phyloP scores from a whole-genome alignment of 345 rosid genomes.

The Rhodamnia rubescens region DNA sequence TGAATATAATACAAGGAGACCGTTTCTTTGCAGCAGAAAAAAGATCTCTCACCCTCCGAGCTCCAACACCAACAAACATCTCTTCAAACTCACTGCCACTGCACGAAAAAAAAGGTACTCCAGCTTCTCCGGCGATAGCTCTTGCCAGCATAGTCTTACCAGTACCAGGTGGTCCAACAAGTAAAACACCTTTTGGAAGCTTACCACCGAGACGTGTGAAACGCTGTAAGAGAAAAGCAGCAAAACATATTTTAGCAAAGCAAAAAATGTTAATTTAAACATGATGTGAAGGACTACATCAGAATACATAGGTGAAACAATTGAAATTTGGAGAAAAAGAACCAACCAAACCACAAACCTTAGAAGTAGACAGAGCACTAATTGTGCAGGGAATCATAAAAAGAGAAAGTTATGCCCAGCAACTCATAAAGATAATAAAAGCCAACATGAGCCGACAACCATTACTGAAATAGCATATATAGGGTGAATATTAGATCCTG shows the following conservation, averaged over 20 bases:
- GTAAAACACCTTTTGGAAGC: constrained; percentile 96
- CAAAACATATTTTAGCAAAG: neutral
- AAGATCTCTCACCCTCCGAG: constrained; percentile 93
- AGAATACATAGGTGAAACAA: neutral
- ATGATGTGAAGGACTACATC: neutral
- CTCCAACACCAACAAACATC: constrained; percentile 99
- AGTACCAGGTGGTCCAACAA: constrained; percentile 96
- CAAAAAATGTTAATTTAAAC: neutral
- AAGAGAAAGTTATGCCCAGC: neutral
- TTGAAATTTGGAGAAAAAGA: neutral
- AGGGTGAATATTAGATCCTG: neutral
- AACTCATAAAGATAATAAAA: neutral
- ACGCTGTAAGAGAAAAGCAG: constrained; percentile 40
- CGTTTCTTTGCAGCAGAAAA: constrained; percentile 99
- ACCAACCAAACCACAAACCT: neutral
- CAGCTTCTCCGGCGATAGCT: constrained; percentile 98
- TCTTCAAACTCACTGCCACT: constrained; percentile 99
- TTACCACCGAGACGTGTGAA: constrained; percentile 97
- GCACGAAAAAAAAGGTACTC: constrained; percentile 97
- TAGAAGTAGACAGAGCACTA: neutral
- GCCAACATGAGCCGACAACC: neutral
- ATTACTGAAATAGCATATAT: neutral
- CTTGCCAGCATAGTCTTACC: constrained; percentile 99
- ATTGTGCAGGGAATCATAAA: neutral
- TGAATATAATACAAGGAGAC: constrained; percentile 90